Conservation (phyloP, 2,329 filamentous ascomycete genomes). For the Didymella lethalis region DNA sequence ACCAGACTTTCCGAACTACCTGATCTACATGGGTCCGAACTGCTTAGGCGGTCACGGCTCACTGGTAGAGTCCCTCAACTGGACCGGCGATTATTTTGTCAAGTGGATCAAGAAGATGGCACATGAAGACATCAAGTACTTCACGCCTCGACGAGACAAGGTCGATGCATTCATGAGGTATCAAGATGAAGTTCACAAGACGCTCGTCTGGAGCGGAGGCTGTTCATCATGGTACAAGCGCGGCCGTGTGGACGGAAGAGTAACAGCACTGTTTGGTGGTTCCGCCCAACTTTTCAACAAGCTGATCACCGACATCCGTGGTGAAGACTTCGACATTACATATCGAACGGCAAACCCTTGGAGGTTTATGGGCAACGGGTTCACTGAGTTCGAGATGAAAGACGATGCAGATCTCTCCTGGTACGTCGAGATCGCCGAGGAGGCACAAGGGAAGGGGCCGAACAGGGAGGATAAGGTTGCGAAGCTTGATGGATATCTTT, state of each 20-base stretch:
- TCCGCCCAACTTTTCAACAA: constrained; percentile 30
- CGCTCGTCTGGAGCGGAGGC: neutral
- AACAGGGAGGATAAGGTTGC: constrained; percentile 9
- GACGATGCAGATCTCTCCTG: constrained; percentile 41
- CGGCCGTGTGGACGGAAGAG: neutral
- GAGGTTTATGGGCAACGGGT: constrained; percentile 60
- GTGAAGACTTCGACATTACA: constrained; percentile 59
- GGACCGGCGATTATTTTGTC: constrained; percentile 33
- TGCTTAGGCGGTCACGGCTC: neutral
- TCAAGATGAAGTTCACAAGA: constrained; percentile 25
- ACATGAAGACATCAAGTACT: constrained; percentile 30
- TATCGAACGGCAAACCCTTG: constrained; percentile 57
- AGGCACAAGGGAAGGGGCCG: constrained; percentile 31
- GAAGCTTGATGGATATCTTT: constrained; percentile 13
- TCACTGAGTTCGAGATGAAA: constrained; percentile 53
- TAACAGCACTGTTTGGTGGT: constrained; percentile 15
- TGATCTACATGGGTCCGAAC: neutral
- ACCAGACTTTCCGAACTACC: neutral
- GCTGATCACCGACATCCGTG: constrained; percentile 48
- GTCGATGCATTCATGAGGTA: constrained; percentile 31
- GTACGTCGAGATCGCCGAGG: constrained; percentile 35
- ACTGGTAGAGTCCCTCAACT: constrained; percentile 26
- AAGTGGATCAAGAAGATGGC: constrained; percentile 37
- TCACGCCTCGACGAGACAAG: constrained; percentile 25
- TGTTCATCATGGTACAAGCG: neutral